Conservation (phyloP, 805 yeast genomes). For the Nakazawaea wickerhamii region DNA sequence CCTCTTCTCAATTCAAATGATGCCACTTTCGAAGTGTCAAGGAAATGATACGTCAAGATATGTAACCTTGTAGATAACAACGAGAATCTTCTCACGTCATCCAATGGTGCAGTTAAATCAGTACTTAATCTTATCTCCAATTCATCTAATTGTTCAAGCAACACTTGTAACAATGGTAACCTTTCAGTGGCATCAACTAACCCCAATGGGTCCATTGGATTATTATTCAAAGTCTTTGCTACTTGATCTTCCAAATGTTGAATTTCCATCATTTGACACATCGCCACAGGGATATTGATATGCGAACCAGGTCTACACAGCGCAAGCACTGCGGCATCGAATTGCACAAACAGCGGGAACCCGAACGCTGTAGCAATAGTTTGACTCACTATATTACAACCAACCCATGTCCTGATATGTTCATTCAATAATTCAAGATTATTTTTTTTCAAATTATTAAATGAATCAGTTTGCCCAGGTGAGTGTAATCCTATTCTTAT, state of each 20-base stretch:
- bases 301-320: slow-evolving; percentile 44
- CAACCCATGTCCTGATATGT: slow-evolving; percentile 88
- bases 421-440: slow-evolving; percentile 55
- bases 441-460: slow-evolving; percentile 40
- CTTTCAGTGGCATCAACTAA: slow-evolving; percentile 64
- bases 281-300: slow-evolving; percentile 45
- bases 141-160: slow-evolving; percentile 70
- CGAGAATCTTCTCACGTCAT: slow-evolving; percentile 65
- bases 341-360: slow-evolving; percentile 86
- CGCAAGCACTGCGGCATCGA: slow-evolving; percentile 63
- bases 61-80: slow-evolving; percentile 76
- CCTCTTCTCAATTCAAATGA: slow-evolving; percentile 65
- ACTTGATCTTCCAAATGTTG: slow-evolving; percentile 85
- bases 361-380: slow-evolving; percentile 90
- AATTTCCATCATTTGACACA: slow-evolving; percentile 75
- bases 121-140: slow-evolving; percentile 51
- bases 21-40: slow-evolving; percentile 51
- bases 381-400: slow-evolving; percentile 87
- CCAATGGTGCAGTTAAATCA: slow-evolving; percentile 39
- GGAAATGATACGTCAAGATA: slow-evolving; percentile 72
- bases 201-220: slow-evolving; percentile 61
- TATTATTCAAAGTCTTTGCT: slow-evolving; percentile 68
- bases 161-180: slow-evolving; percentile 64
- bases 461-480: slow-evolving; percentile 48
- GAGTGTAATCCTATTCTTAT: slow-evolving; percentile 86